Evolutionary conservation across 768 basidiomycete species (phyloP).

Genomic region (Calvatia gigantea): DNA sequence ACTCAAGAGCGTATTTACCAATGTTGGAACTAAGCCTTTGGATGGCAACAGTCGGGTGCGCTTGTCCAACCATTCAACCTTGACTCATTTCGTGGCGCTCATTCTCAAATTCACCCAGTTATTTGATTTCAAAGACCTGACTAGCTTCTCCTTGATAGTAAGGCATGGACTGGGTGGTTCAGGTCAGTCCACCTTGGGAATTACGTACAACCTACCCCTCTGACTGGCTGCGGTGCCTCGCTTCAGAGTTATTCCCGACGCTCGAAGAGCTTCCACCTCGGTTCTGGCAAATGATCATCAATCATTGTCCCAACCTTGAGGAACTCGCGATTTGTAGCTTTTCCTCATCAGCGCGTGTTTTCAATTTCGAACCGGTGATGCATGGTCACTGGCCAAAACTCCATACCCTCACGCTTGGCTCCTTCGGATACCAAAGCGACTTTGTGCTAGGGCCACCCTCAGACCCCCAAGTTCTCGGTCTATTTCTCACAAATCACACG

Average conservation of each 20-base stretch:
- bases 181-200: constrained; percentile 20
- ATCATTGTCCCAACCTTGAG: constrained; percentile 43
- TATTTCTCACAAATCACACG: constrained; percentile 36
- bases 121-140: constrained; percentile 40
- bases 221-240: neutral
- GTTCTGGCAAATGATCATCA: constrained; percentile 47
- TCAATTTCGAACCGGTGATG: constrained; percentile 39
- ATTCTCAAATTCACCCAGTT: constrained; percentile 23
- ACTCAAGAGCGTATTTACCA: constrained; percentile 40
- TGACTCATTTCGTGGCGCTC: neutral
- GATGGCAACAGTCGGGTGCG: constrained; percentile 26
- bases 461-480: constrained; percentile 24
- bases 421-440: constrained; percentile 46
- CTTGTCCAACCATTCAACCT: constrained; percentile 17
- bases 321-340: constrained; percentile 49
- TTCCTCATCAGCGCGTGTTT: constrained; percentile 41
- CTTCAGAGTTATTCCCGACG: constrained; percentile 33
- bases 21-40: constrained; percentile 35
- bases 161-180: constrained; percentile 39
- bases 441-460: constrained; percentile 32
- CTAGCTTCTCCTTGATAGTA: constrained; percentile 44
- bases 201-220: neutral
- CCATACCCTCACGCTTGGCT: constrained; percentile 42
- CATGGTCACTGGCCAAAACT: constrained; percentile 38
- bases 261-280: constrained; percentile 35